Conservation (phyloP, 139 green algal species). For the Chlorella sp. region DNA sequence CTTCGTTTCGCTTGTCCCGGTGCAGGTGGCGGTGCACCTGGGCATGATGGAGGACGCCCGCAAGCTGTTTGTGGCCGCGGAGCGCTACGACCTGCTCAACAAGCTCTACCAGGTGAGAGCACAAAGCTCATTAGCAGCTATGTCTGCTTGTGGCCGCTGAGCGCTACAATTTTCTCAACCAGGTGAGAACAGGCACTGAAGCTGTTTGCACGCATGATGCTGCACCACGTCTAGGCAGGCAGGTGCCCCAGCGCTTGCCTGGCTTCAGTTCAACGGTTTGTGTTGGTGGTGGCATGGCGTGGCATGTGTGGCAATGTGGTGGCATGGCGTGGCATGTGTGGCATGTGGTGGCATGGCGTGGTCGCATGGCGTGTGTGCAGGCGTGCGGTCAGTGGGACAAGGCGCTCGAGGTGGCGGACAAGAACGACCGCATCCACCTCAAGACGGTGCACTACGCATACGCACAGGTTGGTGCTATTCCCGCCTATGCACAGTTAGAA, state of each 20-base stretch:
- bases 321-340: too few relatives aligned
- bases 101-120: constrained; percentile 40
- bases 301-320: background rate
- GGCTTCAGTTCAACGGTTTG: too few relatives aligned
- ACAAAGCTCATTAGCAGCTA: too few relatives aligned
- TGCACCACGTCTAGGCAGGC: too few relatives aligned
- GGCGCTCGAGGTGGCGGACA: constrained; percentile 59
- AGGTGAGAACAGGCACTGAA: too few relatives aligned
- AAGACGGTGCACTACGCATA: constrained; percentile 57
- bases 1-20: background rate
- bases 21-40: constrained; percentile 55
- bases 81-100: constrained; percentile 62
- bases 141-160: too few relatives aligned
- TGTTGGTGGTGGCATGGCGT: too few relatives aligned
- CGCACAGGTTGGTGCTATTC: constrained; percentile 50
- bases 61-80: constrained; percentile 11
- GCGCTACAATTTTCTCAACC: too few relatives aligned
- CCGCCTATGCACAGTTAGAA: too few relatives aligned
- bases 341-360: too few relatives aligned
- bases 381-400: constrained; percentile 64
- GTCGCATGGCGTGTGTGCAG: background rate
- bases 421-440: constrained; percentile 70
- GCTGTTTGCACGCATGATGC: too few relatives aligned
- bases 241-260: too few relatives aligned
- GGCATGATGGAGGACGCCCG: constrained; percentile 59